Conservation (phyloP, 1,284 basidiomycete species). For the Anthracocystis setariae region DNA sequence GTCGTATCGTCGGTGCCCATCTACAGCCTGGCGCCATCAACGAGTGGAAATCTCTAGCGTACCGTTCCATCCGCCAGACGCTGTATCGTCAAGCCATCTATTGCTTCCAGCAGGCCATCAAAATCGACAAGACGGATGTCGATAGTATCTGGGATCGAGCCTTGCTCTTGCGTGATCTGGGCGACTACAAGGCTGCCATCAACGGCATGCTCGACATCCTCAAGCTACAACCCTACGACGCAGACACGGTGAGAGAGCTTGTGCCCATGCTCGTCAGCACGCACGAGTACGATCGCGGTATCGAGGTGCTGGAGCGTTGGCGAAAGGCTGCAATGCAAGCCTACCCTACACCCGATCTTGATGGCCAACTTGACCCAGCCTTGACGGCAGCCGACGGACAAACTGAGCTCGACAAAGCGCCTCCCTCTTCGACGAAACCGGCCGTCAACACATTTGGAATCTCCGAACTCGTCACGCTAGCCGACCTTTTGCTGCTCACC, state of each 20-base stretch:
- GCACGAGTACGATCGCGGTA: conserved; percentile 75
- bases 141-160: conserved; percentile 92
- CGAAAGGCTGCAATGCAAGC: conserved; percentile 69
- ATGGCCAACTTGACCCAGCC: conserved; percentile 22
- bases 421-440: not conserved
- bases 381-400: conserved; percentile 17
- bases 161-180: conserved; percentile 79
- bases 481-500: conserved; percentile 81
- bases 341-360: conserved; percentile 55
- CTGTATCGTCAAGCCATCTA: conserved; percentile 87
- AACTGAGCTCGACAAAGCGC: not conserved
- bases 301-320: conserved; percentile 76
- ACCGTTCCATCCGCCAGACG: conserved; percentile 73
- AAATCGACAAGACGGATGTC: conserved; percentile 81
- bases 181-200: conserved; percentile 79
- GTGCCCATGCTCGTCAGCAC: conserved; percentile 80
- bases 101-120: conserved; percentile 86
- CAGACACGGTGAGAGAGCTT: conserved; percentile 81
- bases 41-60: conserved; percentile 83
- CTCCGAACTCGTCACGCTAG: conserved; percentile 75
- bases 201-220: conserved; percentile 80
- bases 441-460: conserved; percentile 53
- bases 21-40: conserved; percentile 79
- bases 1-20: conserved; percentile 89
- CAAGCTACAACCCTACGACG: conserved; percentile 81